Percentiles rank a stretch among this genome's conserved stretches.
phyloP scores from a whole-genome alignment of 495 filamentous ascomycete genomes.

The Podospora comata region DNA sequence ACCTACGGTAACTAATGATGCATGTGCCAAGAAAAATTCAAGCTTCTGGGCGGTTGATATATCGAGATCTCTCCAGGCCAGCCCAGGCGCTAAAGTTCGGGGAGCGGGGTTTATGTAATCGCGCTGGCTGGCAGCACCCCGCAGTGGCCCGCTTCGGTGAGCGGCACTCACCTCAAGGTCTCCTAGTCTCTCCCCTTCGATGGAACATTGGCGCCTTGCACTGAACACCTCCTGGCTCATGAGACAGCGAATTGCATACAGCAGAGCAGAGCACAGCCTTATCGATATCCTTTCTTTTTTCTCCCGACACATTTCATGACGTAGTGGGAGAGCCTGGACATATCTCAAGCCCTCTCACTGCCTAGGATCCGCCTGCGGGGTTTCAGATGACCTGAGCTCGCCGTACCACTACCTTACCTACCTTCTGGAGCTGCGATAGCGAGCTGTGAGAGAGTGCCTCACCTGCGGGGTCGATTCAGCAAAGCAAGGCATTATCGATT shows the following conservation, averaged over 20 bases:
- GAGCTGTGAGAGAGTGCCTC: not conserved
- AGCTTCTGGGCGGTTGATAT: not conserved
- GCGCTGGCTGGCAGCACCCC: not conserved
- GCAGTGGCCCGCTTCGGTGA: constrained; percentile 16
- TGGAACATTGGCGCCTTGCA: not conserved
- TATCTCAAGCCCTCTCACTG: not conserved
- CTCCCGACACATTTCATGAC: not conserved
- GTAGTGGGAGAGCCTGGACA: not conserved
- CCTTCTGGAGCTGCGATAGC: not conserved
- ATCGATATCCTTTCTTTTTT: constrained; percentile 9
- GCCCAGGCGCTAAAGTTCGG: not conserved
- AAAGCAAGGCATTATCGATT: not conserved
- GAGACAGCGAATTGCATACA: not conserved
- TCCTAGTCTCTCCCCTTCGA: not conserved
- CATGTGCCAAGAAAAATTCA: not conserved
- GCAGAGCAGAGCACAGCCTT: constrained; percentile 1
- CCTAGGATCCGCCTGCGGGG: not conserved
- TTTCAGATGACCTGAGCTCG: not conserved
- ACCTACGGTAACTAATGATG: too few species aligned
- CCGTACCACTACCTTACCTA: not conserved
- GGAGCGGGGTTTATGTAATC: constrained; percentile 16
- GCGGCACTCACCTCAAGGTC: constrained; percentile 10
- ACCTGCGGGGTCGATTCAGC: not conserved
- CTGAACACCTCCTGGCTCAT: not conserved
- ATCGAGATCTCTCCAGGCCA: not conserved